Percentiles rank a stretch among this genome's conserved stretches.
These are phyloP conservation scores for Alternaria rosae DNA, from an alignment of 2,329 filamentous ascomycete genomes.

Conservation along the genomic window DNA sequence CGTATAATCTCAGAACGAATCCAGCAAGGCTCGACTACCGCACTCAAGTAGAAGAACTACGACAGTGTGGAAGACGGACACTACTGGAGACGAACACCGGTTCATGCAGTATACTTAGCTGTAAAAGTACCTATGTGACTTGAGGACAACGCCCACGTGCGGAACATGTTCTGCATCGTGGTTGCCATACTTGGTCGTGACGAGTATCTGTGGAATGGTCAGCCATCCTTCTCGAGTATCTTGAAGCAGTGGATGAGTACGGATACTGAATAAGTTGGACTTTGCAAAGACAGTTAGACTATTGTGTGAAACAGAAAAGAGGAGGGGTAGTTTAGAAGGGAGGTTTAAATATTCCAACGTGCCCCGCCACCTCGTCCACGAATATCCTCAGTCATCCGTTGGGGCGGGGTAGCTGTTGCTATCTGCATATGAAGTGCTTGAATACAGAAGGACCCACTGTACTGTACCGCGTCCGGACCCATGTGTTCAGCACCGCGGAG, in stretches of 20 bases:
- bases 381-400: constrained; percentile 33
- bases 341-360: constrained; percentile 29
- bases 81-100: constrained; percentile 49
- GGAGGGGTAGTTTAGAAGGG: constrained; percentile 3
- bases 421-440: constrained; percentile 15
- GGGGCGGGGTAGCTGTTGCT: constrained; percentile 36
- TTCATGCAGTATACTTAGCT: constrained; percentile 53
- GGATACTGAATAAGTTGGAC: constrained; percentile 11
- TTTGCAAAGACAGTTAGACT: neutral
- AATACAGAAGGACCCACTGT: constrained; percentile 11
- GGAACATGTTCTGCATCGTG: constrained; percentile 42
- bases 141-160: constrained; percentile 45
- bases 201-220: constrained; percentile 26
- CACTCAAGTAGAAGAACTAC: neutral
- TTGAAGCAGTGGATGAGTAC: constrained; percentile 26
- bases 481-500: constrained; percentile 8
- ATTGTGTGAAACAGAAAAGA: neutral
- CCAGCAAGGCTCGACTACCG: constrained; percentile 17
- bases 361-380: constrained; percentile 12
- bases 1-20: constrained; percentile 85
- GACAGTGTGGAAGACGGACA: constrained; percentile 3
- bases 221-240: constrained; percentile 22
- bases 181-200: constrained; percentile 39
- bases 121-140: constrained; percentile 49
- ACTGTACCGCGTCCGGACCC: constrained; percentile 3